Conservation (phyloP, 2,329 filamentous ascomycete genomes). For the Trichoderma breve region DNA sequence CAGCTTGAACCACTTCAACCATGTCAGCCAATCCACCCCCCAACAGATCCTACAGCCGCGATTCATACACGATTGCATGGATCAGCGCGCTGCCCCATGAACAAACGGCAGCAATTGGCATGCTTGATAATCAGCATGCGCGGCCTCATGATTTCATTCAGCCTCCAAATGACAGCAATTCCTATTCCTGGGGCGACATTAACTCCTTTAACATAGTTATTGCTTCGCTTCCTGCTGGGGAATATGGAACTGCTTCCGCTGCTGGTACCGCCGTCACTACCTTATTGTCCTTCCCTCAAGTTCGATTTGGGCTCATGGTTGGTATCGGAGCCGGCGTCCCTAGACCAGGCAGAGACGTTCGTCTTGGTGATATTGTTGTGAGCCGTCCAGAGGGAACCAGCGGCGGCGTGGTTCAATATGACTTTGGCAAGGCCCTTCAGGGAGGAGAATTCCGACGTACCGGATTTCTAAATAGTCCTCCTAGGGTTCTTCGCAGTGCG, state of each 20-base stretch:
- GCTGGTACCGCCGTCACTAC: slow-evolving; percentile 21
- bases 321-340: slow-evolving; percentile 6
- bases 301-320: neutral
- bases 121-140: slow-evolving; percentile 32
- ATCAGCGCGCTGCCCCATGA: slow-evolving; percentile 33
- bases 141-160: neutral
- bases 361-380: slow-evolving; percentile 29
- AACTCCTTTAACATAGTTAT: slow-evolving; percentile 31
- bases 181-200: slow-evolving; percentile 29
- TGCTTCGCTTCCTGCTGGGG: slow-evolving; percentile 25
- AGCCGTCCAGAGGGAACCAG: slow-evolving; percentile 24
- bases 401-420: slow-evolving; percentile 28
- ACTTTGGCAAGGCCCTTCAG: slow-evolving; percentile 23
- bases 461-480: slow-evolving; percentile 21
- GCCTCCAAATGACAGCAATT: slow-evolving; percentile 25
- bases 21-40: neutral
- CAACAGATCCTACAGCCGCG: neutral
- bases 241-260: slow-evolving; percentile 22
- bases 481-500: neutral
- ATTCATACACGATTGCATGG: slow-evolving; percentile 25
- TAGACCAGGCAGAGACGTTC: slow-evolving; percentile 26
- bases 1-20: neutral
- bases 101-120: slow-evolving; percentile 29
- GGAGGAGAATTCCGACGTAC: slow-evolving; percentile 9
- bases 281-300: slow-evolving; percentile 22